Evolutionary conservation across 2,329 filamentous ascomycete species (phyloP), one percentile per base, ranked within the genome.

Genomic region (Neopestalotiopsis sp.): DNA sequence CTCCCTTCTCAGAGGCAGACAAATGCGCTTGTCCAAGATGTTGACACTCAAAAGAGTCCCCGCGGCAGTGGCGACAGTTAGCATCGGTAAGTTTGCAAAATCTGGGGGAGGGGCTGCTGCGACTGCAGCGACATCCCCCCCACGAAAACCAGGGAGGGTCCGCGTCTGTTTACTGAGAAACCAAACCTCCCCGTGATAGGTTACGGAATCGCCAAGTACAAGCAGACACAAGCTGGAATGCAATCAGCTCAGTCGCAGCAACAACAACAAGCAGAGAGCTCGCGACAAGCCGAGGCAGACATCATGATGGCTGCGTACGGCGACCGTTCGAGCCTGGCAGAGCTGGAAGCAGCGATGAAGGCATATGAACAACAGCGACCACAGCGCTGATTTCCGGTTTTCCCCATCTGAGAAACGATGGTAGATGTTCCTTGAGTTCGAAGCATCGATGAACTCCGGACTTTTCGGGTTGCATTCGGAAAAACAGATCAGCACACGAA

Each of bases 271-370:
- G 73, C 71, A 74, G 70, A 49, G 64, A 34, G 64, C 68, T 77
- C 77, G 62, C 76, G 77, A 67, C 73, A 72, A 74, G 70, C 53
- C 56, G 38, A 66, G 67, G 77, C 77, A 61, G 81, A 85, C 69
- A 79, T 81, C 24, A 78, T 83, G 67, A 79, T 86, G 76, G 81
- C 86, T 45, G 81, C 85, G 68, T 87, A 87, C 69, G 84, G 85
- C 61, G 84, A 85, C 70, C 81, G 85, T 14, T 82, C 82, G 34
- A 86, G 81, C 70, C 78, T 87, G 4, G 81, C 83, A 32, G 82
- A 82, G 71, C 77, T 87, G 40, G 83, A 87, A 74, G 82, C 80
- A 61, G 85, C 85, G 2, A 79, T 87, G 66, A 76, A 80, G 65
- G 80, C 81, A 32, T 87, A 87, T 73, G 84, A 84, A 72, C 64